These are phyloP conservation scores for Pleurotus pulmonarius DNA, from an alignment of 768 basidiomycete species.

Conservation along the genomic window DNA sequence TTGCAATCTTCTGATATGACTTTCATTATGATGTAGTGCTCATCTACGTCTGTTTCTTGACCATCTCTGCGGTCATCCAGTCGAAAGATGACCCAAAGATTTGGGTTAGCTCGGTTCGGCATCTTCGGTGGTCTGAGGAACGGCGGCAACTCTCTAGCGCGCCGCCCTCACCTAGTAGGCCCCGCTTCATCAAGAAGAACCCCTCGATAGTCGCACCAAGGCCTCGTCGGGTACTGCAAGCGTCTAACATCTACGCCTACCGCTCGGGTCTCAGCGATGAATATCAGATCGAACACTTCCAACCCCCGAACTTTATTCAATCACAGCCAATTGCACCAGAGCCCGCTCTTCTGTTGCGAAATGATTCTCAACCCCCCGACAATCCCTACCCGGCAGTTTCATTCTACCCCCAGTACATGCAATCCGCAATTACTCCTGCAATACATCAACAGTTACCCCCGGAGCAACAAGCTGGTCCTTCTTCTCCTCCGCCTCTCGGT, in stretches of 20 bases:
- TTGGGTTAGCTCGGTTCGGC: constrained; percentile 48
- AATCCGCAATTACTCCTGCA: constrained; percentile 15
- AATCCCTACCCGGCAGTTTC: constrained; percentile 16
- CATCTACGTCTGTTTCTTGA: constrained; percentile 49
- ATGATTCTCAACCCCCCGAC: constrained; percentile 3
- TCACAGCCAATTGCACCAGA: constrained; percentile 17
- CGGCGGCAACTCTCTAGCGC: constrained; percentile 13
- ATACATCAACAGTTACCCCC: constrained; percentile 13
- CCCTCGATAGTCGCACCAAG: constrained; percentile 38
- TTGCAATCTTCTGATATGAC: background rate
- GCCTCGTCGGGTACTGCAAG: constrained; percentile 33
- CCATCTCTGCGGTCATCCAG: constrained; percentile 39
- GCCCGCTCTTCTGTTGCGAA: constrained; percentile 7
- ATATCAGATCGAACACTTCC: constrained; percentile 48
- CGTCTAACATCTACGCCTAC: constrained; percentile 29
- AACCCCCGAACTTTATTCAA: constrained; percentile 21
- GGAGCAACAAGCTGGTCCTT: constrained; percentile 11
- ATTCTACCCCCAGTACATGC: constrained; percentile 28
- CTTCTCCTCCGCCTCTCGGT: constrained; percentile 44
- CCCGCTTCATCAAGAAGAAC: constrained; percentile 32
- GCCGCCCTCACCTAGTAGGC: constrained; percentile 19
- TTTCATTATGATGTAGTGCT: constrained; percentile 38
- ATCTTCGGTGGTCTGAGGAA: constrained; percentile 35
- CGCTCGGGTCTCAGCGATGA: constrained; percentile 34
- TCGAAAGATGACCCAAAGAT: constrained; percentile 41